These are phyloP conservation scores for Plasmopara viticola DNA, from an alignment of 352 stramenopile species.

Conservation along the genomic window DNA sequence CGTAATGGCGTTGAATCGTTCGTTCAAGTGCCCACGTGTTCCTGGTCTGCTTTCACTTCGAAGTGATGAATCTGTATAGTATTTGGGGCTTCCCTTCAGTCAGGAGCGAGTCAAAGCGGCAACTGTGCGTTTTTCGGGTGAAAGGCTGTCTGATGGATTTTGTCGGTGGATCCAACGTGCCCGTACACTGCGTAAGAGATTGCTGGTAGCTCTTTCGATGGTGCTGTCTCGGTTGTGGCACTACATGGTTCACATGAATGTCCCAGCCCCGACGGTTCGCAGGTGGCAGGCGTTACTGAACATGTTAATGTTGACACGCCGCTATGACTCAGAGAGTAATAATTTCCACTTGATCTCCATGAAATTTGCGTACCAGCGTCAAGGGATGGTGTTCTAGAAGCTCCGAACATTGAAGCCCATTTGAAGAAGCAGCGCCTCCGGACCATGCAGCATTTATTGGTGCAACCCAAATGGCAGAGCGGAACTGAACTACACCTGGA, in stretches of 20 bases:
- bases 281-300: background rate
- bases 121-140: background rate
- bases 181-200: background rate
- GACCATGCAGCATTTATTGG: too few relatives aligned
- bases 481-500: too few relatives aligned
- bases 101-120: background rate
- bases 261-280: background rate
- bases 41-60: background rate
- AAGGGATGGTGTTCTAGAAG: background rate
- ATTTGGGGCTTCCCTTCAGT: background rate
- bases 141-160: background rate
- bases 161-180: background rate
- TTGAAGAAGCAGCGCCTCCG: background rate
- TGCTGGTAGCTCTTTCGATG: background rate
- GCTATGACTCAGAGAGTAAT: background rate
- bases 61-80: background rate
- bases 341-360: background rate
- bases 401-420: background rate
- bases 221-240: background rate
- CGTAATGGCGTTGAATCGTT: background rate
- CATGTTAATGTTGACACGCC: background rate
- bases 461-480: too few relatives aligned
- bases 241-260: background rate
- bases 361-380: background rate
- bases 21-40: background rate